A percentile compares a stretch with the other conserved stretches of the same genome.
phyloP scores from a whole-genome alignment of 2,329 filamentous ascomycete genomes.

The Ceratocystis huliohia region DNA sequence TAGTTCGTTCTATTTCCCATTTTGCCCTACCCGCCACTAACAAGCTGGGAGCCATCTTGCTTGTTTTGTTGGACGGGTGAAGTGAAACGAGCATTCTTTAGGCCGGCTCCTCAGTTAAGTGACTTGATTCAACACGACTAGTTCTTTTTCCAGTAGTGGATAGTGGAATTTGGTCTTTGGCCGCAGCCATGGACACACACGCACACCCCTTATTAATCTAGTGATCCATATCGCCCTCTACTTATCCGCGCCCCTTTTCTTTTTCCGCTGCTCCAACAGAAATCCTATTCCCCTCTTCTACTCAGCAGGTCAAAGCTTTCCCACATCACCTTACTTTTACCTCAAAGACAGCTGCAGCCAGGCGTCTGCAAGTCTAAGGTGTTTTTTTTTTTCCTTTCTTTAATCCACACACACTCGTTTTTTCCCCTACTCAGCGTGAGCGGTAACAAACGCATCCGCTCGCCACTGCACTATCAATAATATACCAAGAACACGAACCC shows the following conservation, averaged over 20 bases:
- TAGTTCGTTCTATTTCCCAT: background rate
- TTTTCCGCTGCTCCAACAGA: slow-evolving; percentile 13
- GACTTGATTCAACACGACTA: background rate
- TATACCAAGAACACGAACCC: slow-evolving; percentile 3
- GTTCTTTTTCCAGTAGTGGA: background rate
- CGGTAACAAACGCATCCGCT: background rate
- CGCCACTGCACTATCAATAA: background rate
- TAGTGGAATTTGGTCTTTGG: slow-evolving; percentile 3
- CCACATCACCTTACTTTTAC: slow-evolving; percentile 8
- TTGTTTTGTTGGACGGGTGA: background rate
- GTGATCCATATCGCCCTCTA: slow-evolving; percentile 2
- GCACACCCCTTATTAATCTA: slow-evolving; percentile 11
- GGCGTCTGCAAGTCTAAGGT: slow-evolving; percentile 5
- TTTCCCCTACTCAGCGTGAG: background rate
- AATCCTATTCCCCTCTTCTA: slow-evolving; percentile 12
- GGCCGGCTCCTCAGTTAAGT: background rate
- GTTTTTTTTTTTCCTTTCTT: background rate
- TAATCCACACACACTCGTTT: slow-evolving; percentile 1
- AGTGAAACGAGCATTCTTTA: background rate
- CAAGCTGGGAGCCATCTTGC: background rate
- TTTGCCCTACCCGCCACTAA: slow-evolving; percentile 4
- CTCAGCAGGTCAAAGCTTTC: slow-evolving; percentile 18
- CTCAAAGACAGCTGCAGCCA: slow-evolving; percentile 7
- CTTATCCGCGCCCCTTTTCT: slow-evolving; percentile 15
- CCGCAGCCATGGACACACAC: background rate